Conservation (phyloP, 371 early-diverging fungal species). For the Syncephalastrum racemosum region DNA sequence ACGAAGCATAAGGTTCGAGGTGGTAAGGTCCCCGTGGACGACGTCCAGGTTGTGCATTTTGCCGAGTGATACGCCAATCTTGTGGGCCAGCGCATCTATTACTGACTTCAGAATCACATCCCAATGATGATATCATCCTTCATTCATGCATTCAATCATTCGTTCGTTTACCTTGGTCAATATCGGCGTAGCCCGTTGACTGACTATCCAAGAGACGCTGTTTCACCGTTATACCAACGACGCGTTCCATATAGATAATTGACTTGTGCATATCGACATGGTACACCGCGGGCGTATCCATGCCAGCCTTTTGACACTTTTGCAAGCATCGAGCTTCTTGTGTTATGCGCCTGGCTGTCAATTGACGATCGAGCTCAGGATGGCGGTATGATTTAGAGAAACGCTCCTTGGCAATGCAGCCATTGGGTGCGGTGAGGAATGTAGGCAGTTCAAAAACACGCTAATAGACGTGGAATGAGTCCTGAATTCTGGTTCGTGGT, state of each 20-base stretch:
- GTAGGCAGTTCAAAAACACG: conserved; percentile 23
- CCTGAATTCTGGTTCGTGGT: background rate
- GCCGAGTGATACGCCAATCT: conserved; percentile 74
- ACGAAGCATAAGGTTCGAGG: conserved; percentile 91
- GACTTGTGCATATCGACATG: conserved; percentile 69
- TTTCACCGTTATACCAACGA: conserved; percentile 76
- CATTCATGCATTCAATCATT: too few species aligned
- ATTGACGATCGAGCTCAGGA: conserved; percentile 82
- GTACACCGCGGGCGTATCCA: conserved; percentile 84
- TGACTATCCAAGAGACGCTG: conserved; percentile 58
- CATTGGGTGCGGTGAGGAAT: conserved; percentile 24
- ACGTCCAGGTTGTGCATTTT: conserved; percentile 86
- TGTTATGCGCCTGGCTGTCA: conserved; percentile 74
- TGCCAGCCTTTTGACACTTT: conserved; percentile 68
- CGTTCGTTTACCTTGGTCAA: conserved; percentile 29
- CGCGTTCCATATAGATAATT: conserved; percentile 85
- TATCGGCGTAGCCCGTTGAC: conserved; percentile 28
- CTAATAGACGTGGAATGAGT: conserved; percentile 7
- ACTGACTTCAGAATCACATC: too few species aligned
- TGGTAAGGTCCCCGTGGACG: conserved; percentile 98
- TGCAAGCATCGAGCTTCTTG: conserved; percentile 85
- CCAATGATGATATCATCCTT: too few species aligned
- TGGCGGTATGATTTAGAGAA: conserved; percentile 93
- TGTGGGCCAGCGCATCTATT: conserved; percentile 42
- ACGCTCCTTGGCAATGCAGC: conserved; percentile 65